phyloP scores from a whole-genome alignment of 805 yeast genomes.

The Teunomyces tritomae region DNA sequence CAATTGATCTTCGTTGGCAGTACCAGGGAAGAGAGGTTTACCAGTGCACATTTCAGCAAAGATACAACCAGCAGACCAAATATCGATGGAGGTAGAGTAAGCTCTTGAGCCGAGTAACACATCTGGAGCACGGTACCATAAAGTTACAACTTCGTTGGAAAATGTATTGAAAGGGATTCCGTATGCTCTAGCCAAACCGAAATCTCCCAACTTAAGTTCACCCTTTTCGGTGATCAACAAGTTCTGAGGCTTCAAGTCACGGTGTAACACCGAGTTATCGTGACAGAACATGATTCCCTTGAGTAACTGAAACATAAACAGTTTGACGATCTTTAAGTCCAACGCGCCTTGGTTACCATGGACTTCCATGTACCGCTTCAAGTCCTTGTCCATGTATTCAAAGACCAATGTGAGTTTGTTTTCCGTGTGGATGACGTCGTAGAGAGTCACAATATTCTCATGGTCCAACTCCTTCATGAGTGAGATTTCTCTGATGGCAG shows the following conservation, averaged over 20 bases:
- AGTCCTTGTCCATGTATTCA: constrained; percentile 89
- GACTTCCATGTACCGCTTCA: constrained; percentile 91
- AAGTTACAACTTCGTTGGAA: constrained; percentile 94
- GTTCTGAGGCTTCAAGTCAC: constrained; percentile 94
- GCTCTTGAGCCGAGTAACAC: constrained; percentile 92
- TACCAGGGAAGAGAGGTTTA: constrained; percentile 93
- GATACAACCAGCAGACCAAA: constrained; percentile 98
- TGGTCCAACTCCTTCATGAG: constrained; percentile 92
- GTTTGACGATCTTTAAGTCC: constrained; percentile 71
- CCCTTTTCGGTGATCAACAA: constrained; percentile 86
- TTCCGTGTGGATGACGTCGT: constrained; percentile 96
- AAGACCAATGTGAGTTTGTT: constrained; percentile 92
- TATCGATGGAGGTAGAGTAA: constrained; percentile 94
- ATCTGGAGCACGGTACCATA: constrained; percentile 98
- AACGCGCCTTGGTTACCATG: constrained; percentile 75
- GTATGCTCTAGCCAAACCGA: constrained; percentile 95
- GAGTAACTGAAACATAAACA: constrained; percentile 90
- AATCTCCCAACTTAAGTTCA: constrained; percentile 90
- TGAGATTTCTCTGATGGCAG: constrained; percentile 95
- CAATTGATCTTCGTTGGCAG: constrained; percentile 93
- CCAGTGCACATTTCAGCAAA: constrained; percentile 99
- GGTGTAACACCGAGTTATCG: constrained; percentile 77
- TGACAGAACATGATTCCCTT: constrained; percentile 88
- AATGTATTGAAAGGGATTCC: constrained; percentile 98
- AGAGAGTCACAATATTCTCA: constrained; percentile 86